A percentile compares a stretch with the other conserved stretches of the same genome.
Evolutionary conservation across 495 filamentous ascomycete species (phyloP).

Genomic region (Aspergillus homomorphus): DNA sequence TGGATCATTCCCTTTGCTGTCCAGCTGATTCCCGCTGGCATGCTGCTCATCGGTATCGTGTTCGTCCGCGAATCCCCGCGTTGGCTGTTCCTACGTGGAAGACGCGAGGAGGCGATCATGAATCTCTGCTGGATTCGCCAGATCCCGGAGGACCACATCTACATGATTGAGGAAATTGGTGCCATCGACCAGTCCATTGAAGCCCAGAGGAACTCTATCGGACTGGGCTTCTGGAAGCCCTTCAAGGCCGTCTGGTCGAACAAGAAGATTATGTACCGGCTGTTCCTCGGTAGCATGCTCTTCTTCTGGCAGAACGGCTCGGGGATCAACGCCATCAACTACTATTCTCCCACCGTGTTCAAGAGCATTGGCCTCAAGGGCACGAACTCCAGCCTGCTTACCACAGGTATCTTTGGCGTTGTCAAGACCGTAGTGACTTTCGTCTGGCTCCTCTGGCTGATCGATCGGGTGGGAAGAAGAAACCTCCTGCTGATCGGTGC

Average conservation of each 20-base stretch:
- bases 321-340: slow-evolving; percentile 70
- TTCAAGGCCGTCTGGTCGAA: slow-evolving; percentile 55
- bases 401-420: slow-evolving; percentile 53
- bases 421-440: slow-evolving; percentile 59
- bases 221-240: slow-evolving; percentile 66
- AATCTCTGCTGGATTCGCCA: slow-evolving; percentile 66
- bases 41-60: slow-evolving; percentile 47
- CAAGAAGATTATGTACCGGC: slow-evolving; percentile 59
- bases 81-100: slow-evolving; percentile 51
- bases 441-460: slow-evolving; percentile 65
- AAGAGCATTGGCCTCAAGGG: slow-evolving; percentile 55
- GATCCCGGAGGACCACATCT: slow-evolving; percentile 56
- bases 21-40: slow-evolving; percentile 52
- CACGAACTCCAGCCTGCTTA: slow-evolving; percentile 47
- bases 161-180: slow-evolving; percentile 65
- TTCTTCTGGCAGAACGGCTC: slow-evolving; percentile 69
- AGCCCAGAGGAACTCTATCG: slow-evolving; percentile 55
- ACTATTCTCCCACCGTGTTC: slow-evolving; percentile 62
- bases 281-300: slow-evolving; percentile 64
- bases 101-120: slow-evolving; percentile 54
- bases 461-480: slow-evolving; percentile 68
- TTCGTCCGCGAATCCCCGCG: slow-evolving; percentile 57
- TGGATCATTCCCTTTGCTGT: slow-evolving; percentile 58
- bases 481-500: slow-evolving; percentile 70
- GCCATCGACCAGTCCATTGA: slow-evolving; percentile 63